Evolutionary conservation across 2,329 filamentous ascomycete species (phyloP).

Genomic region (Trichoderma sp.): DNA sequence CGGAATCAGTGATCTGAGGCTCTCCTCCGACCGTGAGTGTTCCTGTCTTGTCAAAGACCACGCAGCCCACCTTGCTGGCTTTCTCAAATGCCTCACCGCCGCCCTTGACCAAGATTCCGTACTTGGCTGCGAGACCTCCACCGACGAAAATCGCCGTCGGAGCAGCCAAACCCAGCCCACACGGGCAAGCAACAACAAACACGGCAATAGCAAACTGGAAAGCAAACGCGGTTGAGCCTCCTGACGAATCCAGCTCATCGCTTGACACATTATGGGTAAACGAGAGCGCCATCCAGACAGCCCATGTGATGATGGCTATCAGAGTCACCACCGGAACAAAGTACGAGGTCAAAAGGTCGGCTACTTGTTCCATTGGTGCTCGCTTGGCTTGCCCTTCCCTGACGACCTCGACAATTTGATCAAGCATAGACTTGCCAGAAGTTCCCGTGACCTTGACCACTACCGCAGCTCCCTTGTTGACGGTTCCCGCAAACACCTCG

Average conservation of each 20-base stretch:
- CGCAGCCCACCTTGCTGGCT: slow-evolving; percentile 71
- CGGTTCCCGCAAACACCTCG: slow-evolving; percentile 67
- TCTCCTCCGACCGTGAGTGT: slow-evolving; percentile 74
- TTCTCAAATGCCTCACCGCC: slow-evolving; percentile 85
- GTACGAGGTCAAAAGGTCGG: slow-evolving; percentile 70
- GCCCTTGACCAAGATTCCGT: slow-evolving; percentile 79
- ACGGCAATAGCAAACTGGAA: slow-evolving; percentile 82
- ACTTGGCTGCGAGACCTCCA: slow-evolving; percentile 72
- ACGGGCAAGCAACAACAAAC: slow-evolving; percentile 84
- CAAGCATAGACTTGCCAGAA: slow-evolving; percentile 71
- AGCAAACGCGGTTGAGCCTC: slow-evolving; percentile 71
- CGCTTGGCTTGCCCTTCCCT: slow-evolving; percentile 74
- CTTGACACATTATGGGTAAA: slow-evolving; percentile 55
- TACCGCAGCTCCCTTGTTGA: slow-evolving; percentile 67
- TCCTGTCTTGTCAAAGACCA: slow-evolving; percentile 88
- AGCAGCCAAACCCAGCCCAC: slow-evolving; percentile 78
- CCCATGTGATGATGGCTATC: slow-evolving; percentile 68
- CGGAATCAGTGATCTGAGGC: slow-evolving; percentile 62
- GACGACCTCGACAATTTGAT: slow-evolving; percentile 74
- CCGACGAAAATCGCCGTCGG: slow-evolving; percentile 85
- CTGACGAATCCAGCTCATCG: slow-evolving; percentile 55
- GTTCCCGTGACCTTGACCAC: slow-evolving; percentile 62
- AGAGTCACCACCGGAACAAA: slow-evolving; percentile 73
- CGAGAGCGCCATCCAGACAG: slow-evolving; percentile 68
- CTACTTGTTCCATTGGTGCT: slow-evolving; percentile 72